Conservation (phyloP, 768 basidiomycete species). For the Rickenella mellea region DNA sequence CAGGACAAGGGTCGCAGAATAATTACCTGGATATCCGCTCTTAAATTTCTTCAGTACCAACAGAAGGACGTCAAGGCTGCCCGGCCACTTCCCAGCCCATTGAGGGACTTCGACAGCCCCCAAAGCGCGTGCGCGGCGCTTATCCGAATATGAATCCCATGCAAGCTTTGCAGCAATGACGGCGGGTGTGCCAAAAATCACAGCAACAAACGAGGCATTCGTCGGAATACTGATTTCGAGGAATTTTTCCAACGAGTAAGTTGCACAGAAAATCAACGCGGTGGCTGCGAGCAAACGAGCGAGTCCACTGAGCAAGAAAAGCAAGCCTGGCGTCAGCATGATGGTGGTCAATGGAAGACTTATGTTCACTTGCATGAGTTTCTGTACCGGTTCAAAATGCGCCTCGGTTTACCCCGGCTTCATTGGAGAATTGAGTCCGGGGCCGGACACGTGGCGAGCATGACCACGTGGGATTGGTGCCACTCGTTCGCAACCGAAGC, state of each 20-base stretch:
- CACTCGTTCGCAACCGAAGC: too few relatives aligned
- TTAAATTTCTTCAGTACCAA: neutral
- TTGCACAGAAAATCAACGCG: neutral
- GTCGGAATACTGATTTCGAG: neutral
- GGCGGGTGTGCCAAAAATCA: neutral
- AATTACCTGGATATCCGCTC: neutral
- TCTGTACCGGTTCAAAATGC: too few relatives aligned
- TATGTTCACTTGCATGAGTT: too few relatives aligned
- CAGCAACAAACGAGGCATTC: neutral
- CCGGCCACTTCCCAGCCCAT: conserved; percentile 17
- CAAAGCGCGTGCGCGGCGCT: neutral
- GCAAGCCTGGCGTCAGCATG: neutral
- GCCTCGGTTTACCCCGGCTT: too few relatives aligned
- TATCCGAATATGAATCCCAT: neutral
- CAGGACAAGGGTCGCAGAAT: too few relatives aligned
- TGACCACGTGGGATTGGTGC: too few relatives aligned
- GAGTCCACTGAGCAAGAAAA: neutral
- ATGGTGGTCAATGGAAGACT: neutral
- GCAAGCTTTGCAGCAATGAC: neutral
- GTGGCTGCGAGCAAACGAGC: neutral
- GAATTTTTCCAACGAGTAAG: neutral
- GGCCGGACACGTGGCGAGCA: too few relatives aligned
- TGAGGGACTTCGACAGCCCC: conserved; percentile 22
- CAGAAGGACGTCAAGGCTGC: conserved; percentile 8
- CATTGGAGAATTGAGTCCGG: too few relatives aligned